A percentile compares a stretch with the other conserved stretches of the same genome.
phyloP scores from a whole-genome alignment of 208 protist species.

The Polymyxa betae region DNA sequence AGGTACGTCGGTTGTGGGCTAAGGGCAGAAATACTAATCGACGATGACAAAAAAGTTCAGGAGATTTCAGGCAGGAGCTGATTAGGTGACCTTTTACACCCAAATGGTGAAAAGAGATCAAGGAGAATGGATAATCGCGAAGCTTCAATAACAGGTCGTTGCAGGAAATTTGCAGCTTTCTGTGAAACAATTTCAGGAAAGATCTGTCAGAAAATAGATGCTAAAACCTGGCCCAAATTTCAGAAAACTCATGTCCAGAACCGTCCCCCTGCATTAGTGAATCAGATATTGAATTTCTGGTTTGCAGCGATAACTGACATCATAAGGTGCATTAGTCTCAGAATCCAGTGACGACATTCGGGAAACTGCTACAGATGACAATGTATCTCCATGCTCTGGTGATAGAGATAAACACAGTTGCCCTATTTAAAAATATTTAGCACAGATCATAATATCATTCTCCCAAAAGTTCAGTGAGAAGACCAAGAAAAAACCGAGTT shows the following conservation, averaged over 20 bases:
- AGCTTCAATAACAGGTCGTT: neutral
- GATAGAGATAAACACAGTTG: neutral
- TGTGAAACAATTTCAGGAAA: neutral
- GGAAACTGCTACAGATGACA: neutral
- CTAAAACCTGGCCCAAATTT: conserved; percentile 25
- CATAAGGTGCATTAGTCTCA: neutral
- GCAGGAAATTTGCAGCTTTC: neutral
- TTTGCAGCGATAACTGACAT: neutral
- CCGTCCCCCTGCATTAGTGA: neutral
- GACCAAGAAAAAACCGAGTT: too few species aligned
- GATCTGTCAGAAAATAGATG: neutral
- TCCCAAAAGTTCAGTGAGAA: too few species aligned
- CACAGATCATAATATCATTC: too few species aligned
- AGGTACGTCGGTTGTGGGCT: neutral
- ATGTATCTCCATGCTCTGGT: neutral
- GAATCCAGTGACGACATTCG: neutral
- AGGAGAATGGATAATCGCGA: conserved; percentile 18
- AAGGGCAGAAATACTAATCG: neutral
- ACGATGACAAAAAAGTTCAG: neutral
- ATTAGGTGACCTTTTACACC: neutral
- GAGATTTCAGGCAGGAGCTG: neutral
- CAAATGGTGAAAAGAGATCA: neutral
- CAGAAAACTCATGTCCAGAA: neutral
- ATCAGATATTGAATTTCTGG: neutral
- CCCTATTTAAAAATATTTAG: too few species aligned